Base-by-base conservation (phyloP, 1,139 yeast species). In the Arxiozyma telluris region DNA sequence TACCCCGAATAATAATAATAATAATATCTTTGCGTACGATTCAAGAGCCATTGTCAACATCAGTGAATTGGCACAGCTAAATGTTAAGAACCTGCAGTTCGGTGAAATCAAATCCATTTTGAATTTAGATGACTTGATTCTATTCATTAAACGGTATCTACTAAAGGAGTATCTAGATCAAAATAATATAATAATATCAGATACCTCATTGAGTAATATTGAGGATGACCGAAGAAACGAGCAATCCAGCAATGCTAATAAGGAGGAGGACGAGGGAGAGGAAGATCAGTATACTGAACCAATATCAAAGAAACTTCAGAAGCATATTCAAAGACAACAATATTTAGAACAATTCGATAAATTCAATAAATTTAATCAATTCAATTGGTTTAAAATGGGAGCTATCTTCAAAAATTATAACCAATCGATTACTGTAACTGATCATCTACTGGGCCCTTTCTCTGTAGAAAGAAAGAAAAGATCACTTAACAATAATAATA, bases 401-500 rank as follows among this genome's bases (percentile, higher is more conserved):
- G 69, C 78, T 0, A 65, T 83, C 45, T 80, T 76, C 58, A 73
- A 76, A 59, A 69, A 73, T 52, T 65, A 76, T 21, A 77, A 86
- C 57, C 66, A 67, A 15, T 74, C 76, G 49, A 77, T 87, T 0
- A 70, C 78, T 0, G 75, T 81, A 1, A 71, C 76, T 20, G 87
- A 83, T 59, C 87, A 85, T 60, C 69, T 88, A 58, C 72, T 83
- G 54, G 96, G 95, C 0, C 91, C 95, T 0, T 71, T 88, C 51
- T 82, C 80, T n/a, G 73, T 83, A 1, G 85, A 84, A 58, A 76
- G 79, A 58, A 79, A 76, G 60, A 71, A 71, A n/a, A 70, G 76
- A 42, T 67, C 62, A 0, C 4, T 38, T 4, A 34, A 60, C 65
- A 1, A 66, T 76, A 45, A 66, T 15, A 34, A 34, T 34, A 34